Conservation (phyloP, 306 rosid genomes). For the Vigna trinervia region DNA sequence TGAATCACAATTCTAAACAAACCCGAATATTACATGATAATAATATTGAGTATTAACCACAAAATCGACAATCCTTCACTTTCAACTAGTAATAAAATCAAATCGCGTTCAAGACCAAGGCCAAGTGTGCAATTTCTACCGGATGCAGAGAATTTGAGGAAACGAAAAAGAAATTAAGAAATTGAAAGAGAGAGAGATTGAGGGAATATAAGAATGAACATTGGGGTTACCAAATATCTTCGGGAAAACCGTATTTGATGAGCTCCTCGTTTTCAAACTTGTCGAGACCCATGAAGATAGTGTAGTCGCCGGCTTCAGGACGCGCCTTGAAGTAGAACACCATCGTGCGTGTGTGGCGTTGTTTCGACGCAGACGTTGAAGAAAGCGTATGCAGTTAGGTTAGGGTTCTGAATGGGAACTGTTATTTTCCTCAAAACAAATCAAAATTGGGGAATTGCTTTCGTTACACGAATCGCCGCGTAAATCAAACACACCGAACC, state of each 20-base stretch:
- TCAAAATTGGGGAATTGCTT: constrained; percentile 29
- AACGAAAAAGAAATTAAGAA: constrained; percentile 17
- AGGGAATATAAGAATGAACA: not conserved
- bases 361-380: constrained; percentile 33
- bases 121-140: not conserved
- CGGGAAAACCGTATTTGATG: constrained; percentile 92
- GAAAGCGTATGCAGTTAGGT: constrained; percentile 12
- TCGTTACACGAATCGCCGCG: constrained; percentile 32
- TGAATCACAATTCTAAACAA: constrained; percentile 28
- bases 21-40: not conserved
- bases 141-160: not conserved
- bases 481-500: constrained; percentile 15
- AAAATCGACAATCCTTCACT: not conserved
- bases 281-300: constrained; percentile 99
- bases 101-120: not conserved
- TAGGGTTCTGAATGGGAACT: constrained; percentile 50
- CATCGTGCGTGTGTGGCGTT: constrained; percentile 50
- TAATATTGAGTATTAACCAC: not conserved
- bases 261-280: constrained; percentile 98
- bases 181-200: not conserved
- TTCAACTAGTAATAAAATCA: not conserved
- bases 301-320: constrained; percentile 90
- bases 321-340: constrained; percentile 99
- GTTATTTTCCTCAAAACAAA: not conserved
- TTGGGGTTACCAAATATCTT: constrained; percentile 80